Evolutionary conservation across 192 early-diverging fungal species (phyloP).

Genomic region (Linderina pennispora): DNA sequence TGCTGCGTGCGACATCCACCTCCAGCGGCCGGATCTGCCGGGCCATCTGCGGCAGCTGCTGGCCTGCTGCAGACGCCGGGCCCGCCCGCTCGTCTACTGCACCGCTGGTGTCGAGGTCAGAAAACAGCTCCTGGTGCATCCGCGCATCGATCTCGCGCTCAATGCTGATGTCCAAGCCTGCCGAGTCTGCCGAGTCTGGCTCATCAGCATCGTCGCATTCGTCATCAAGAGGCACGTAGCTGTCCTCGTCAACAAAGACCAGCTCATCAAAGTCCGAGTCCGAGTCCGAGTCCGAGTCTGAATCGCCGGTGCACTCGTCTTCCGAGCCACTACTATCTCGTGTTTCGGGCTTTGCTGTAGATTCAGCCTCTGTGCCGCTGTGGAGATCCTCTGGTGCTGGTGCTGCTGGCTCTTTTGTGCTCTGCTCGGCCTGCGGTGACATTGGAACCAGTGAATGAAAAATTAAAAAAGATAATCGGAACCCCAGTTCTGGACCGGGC

Average conservation of each 20-base stretch:
- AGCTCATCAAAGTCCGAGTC: too few relatives aligned
- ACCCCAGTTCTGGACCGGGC: too few relatives aligned
- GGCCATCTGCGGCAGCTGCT: neutral
- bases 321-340: neutral
- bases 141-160: constrained; percentile 12
- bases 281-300: too few relatives aligned
- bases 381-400: too few relatives aligned
- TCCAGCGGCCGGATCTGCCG: constrained; percentile 9
- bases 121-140: constrained; percentile 12
- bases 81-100: neutral
- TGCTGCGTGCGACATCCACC: constrained; percentile 3
- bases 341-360: neutral
- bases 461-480: too few relatives aligned
- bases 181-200: neutral
- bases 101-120: constrained; percentile 8
- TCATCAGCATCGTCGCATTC: constrained; percentile 1
- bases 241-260: constrained; percentile 26
- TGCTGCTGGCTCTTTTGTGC: too few relatives aligned
- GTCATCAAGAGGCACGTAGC: constrained; percentile 15
- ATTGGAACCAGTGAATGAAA: too few relatives aligned
- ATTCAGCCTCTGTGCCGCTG: too few relatives aligned
- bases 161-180: neutral
- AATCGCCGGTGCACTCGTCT: too few relatives aligned
- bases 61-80: neutral
- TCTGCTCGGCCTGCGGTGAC: too few relatives aligned